Evolutionary conservation across 2,329 filamentous ascomycete species (phyloP).

Genomic region (Sporothrix schenckii): DNA sequence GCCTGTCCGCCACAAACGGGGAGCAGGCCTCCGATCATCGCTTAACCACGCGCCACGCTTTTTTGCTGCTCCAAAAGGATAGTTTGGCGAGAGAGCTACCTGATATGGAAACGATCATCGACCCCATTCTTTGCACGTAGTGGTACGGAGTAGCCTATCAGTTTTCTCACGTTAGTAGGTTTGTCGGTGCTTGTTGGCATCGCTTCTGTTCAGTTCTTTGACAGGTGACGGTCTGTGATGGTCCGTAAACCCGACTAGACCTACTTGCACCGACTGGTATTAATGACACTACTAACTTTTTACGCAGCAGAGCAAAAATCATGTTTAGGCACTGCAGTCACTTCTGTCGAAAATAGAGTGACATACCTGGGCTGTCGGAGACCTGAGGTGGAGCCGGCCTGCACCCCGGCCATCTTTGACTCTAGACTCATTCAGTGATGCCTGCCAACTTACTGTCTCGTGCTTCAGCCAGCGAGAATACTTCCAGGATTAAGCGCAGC

Average conservation of each 20-base stretch:
- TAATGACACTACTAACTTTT: background rate
- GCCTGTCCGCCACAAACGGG: background rate
- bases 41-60: background rate
- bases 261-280: background rate
- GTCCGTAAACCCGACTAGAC: background rate
- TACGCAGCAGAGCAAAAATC: too few relatives aligned
- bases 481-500: background rate
- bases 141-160: background rate
- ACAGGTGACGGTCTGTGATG: background rate
- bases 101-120: slow-evolving; percentile 19
- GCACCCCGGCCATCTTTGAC: slow-evolving; percentile 1
- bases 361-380: background rate
- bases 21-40: slow-evolving; percentile 13
- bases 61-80: background rate
- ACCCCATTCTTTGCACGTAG: background rate
- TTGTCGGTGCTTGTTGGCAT: too few relatives aligned
- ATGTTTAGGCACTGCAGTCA: too few relatives aligned
- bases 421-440: background rate
- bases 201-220: background rate
- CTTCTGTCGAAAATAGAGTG: background rate
- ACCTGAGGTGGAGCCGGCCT: slow-evolving; percentile 4
- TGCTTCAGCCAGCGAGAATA: background rate
- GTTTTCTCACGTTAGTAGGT: background rate
- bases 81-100: slow-evolving; percentile 11
- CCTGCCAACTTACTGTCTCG: background rate